Base-by-base conservation (phyloP, 768 basidiomycete genomes). In the Auriscalpium orientale region DNA sequence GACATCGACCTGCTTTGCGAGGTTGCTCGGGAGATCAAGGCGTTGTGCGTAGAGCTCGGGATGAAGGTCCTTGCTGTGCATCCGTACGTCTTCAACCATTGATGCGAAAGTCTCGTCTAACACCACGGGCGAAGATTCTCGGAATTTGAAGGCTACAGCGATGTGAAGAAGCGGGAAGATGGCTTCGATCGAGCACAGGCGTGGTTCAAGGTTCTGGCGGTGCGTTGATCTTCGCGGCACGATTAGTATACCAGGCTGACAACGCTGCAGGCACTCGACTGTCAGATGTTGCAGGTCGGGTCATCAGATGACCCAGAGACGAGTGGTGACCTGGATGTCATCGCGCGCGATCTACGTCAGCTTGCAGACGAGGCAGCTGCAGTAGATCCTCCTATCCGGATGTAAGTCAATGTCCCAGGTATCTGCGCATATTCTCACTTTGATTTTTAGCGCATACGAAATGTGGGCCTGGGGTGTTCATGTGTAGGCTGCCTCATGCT, bases 401-500 rank as follows among this genome's bases (percentile, higher is more conserved):
- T 67, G 67, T 65, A 52, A 18, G 51, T 38, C 8, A 28, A 21
- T 8, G 1, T 18, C 6, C 4, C 11, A 13, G 18, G 20, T n/a
- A 20, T 20, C 18, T 12, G 35, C 34, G 34, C 9, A 12, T 11
- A 49, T 18, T 46, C 11, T 18, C 21, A 15, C 21, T 21, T n/a
- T 22, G 48, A n/a, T 10, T 16, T 28, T 8, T 48, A 70, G 67
- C 21, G 69, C 68, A 33, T 70, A 70, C 38, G 68, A 70, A 56
- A 62, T 67, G 65, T 70, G 69, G 68, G 64, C 67, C 13, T 70
- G 69, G 69, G 67, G 66, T 8, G 55, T 52, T 3, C 63, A 70
- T 55, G 64, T 67, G 67, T 68, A 28, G 28, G 28, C 28, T 28
- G 28, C 2, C 28, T 28, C 28, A 28, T 28, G 28, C 28, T 28